phyloP scores from a whole-genome alignment of 331 rosid genomes.

The Pyrus hybrid region DNA sequence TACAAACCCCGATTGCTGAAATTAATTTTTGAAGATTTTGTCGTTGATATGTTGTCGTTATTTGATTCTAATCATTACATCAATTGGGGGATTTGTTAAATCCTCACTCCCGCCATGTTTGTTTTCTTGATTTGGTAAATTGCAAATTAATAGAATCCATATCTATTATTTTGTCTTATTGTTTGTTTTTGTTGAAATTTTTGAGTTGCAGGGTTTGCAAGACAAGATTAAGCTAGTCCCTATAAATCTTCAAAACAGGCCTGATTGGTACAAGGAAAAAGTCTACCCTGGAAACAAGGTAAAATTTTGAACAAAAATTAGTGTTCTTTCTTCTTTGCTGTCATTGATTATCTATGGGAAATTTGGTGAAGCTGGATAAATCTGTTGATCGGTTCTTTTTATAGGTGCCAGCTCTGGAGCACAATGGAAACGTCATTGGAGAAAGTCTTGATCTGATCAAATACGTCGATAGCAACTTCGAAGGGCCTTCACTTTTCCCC shows the following conservation, averaged over 20 bases:
- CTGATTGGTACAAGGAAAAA: constrained; percentile 37
- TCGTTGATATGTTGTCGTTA: too few species aligned
- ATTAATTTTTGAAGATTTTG: too few species aligned
- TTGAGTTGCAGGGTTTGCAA: constrained; percentile 24
- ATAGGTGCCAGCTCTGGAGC: constrained; percentile 86
- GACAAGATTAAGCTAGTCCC: constrained; percentile 31
- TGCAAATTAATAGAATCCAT: background rate
- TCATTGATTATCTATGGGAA: background rate
- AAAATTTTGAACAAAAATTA: background rate
- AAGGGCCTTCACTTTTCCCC: constrained; percentile 62
- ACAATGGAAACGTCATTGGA: constrained; percentile 67
- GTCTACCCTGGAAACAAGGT: constrained; percentile 69
- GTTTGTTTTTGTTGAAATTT: background rate
- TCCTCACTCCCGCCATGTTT: too few species aligned
- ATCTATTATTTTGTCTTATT: background rate
- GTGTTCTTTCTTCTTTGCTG: background rate
- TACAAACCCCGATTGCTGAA: too few species aligned
- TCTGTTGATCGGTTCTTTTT: background rate
- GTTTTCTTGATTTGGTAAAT: too few species aligned
- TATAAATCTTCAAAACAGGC: constrained; percentile 18
- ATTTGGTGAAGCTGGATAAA: constrained; percentile 1
- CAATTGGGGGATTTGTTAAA: too few species aligned
- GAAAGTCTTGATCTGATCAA: constrained; percentile 89
- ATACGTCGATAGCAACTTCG: constrained; percentile 65
- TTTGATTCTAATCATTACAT: too few species aligned